Conservation (phyloP, 352 stramenopile species). For the Phytopythium sindhum region DNA sequence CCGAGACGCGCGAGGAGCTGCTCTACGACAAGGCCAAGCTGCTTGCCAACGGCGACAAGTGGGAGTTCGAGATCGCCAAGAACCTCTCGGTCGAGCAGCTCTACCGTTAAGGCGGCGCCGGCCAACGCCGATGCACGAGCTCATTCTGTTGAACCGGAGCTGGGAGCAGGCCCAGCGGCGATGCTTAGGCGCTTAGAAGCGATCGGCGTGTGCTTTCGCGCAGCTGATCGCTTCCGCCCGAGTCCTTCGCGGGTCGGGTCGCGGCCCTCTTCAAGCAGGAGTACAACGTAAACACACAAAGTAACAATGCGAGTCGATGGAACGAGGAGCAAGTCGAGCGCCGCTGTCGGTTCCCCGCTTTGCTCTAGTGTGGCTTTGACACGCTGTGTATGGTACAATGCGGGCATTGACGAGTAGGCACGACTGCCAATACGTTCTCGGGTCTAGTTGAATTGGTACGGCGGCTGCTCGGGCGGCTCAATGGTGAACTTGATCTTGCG, state of each 20-base stretch:
- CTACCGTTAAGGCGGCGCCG: constrained; percentile 91
- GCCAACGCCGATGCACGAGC: not conserved
- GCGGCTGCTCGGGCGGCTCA: constrained; percentile 46
- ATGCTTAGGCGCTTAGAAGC: not conserved
- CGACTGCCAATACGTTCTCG: too few relatives aligned
- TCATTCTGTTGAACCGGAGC: not conserved
- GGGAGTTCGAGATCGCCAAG: constrained; percentile 99
- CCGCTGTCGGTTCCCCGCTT: not conserved
- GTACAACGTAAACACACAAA: constrained; percentile 2
- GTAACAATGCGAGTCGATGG: constrained; percentile 5
- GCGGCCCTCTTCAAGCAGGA: not conserved
- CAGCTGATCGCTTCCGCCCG: not conserved
- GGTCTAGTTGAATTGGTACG: not conserved
- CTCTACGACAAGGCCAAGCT: constrained; percentile 99
- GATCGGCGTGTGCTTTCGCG: not conserved
- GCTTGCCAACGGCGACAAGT: constrained; percentile 99
- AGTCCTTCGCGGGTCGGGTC: not conserved
- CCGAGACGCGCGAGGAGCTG: constrained; percentile 99
- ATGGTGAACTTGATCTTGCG: constrained; percentile 85
- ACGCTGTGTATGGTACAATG: not conserved
- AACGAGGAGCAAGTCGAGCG: constrained; percentile 2
- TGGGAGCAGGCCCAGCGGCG: not conserved
- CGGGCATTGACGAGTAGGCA: too few relatives aligned
- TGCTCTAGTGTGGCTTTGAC: not conserved
- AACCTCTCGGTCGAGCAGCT: constrained; percentile 98